phyloP scores from a whole-genome alignment of 345 rosid genomes.

The Salix udensis region DNA sequence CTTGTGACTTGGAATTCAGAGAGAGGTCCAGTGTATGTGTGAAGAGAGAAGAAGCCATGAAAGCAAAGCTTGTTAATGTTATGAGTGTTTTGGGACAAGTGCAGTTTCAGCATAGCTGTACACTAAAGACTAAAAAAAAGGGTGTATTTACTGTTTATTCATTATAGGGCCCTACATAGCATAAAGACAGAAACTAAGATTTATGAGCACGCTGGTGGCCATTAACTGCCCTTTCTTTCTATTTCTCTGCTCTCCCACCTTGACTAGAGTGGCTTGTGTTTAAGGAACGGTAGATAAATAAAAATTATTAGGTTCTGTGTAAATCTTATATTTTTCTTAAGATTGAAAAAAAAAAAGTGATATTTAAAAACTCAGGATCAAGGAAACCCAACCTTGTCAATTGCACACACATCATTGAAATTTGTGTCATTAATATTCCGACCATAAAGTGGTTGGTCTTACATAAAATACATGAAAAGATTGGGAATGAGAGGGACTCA shows the following conservation, averaged over 20 bases:
- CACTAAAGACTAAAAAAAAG: background rate
- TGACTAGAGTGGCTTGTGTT: background rate
- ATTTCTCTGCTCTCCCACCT: background rate
- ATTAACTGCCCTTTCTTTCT: background rate
- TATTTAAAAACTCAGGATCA: background rate
- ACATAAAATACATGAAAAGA: background rate
- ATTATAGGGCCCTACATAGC: constrained; percentile 1
- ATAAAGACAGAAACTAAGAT: constrained; percentile 6
- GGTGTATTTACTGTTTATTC: background rate
- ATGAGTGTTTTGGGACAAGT: constrained; percentile 32
- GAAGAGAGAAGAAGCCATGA: constrained; percentile 27
- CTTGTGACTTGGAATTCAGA: constrained; percentile 19
- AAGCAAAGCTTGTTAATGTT: constrained; percentile 9
- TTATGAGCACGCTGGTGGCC: constrained; percentile 27
- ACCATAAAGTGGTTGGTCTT: background rate
- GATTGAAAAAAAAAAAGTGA: too few relatives aligned
- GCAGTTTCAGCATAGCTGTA: constrained; percentile 26
- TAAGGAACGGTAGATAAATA: background rate
- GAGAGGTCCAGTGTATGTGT: background rate
- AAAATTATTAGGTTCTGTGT: too few relatives aligned
- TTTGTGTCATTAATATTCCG: background rate
- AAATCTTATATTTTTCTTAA: too few relatives aligned
- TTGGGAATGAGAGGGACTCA: background rate
- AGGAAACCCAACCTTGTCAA: background rate
- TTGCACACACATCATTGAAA: background rate